Conservation (phyloP, 2,329 filamentous ascomycete genomes). For the Aspergillus sp. region DNA sequence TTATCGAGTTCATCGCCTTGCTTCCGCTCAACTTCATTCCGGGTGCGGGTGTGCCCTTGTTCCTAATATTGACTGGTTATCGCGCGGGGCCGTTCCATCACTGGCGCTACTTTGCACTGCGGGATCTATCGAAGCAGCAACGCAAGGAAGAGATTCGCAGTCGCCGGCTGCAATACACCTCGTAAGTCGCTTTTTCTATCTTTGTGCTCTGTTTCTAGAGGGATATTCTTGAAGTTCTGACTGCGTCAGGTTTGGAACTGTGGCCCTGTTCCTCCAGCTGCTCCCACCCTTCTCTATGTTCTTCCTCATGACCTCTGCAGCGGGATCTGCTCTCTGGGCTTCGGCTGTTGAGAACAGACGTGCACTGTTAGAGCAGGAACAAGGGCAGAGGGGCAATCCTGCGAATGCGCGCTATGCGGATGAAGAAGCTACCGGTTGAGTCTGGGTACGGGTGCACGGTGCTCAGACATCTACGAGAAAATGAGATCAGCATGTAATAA, state of each 20-base stretch:
- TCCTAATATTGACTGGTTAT: conserved; percentile 80
- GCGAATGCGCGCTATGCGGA: neutral
- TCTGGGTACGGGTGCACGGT: too few relatives aligned
- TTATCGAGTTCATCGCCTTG: conserved; percentile 70
- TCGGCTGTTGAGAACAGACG: conserved; percentile 62
- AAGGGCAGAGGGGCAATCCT: neutral
- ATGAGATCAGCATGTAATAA: too few relatives aligned
- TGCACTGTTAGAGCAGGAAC: conserved; percentile 15
- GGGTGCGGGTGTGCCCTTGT: conserved; percentile 71
- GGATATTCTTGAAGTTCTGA: neutral
- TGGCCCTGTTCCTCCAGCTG: conserved; percentile 77
- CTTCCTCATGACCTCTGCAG: conserved; percentile 79
- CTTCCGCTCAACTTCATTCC: conserved; percentile 83
- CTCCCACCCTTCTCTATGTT: conserved; percentile 87
- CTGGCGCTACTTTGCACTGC: conserved; percentile 79
- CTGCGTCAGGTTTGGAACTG: conserved; percentile 61
- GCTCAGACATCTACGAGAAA: neutral
- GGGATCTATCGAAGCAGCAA: conserved; percentile 65
- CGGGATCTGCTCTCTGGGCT: conserved; percentile 80
- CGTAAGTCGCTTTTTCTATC: conserved; percentile 40
- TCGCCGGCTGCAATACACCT: conserved; percentile 74
- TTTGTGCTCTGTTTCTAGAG: neutral
- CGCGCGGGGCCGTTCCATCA: conserved; percentile 82
- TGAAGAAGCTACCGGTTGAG: neutral
- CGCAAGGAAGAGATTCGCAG: conserved; percentile 60